phyloP scores from a whole-genome alignment of 805 yeast genomes.

The Dipodascus albidus region DNA sequence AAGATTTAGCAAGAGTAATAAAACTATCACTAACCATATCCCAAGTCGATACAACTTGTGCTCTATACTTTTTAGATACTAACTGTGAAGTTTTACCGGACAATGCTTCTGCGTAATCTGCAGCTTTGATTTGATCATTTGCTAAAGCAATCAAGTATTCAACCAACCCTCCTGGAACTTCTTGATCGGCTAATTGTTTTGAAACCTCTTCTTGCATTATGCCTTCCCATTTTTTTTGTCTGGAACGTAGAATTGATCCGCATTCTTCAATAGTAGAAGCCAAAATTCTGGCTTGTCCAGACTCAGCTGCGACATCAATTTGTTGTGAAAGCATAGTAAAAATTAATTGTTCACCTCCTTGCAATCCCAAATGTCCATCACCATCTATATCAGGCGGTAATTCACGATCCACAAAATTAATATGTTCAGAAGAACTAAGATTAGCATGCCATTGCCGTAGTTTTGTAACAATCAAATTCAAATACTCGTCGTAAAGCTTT shows the following conservation, averaged over 20 bases:
- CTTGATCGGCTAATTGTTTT: conserved; percentile 24
- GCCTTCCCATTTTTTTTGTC: conserved; percentile 53
- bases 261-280: conserved; percentile 70
- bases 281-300: conserved; percentile 69
- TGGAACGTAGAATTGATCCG: conserved; percentile 42
- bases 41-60: conserved; percentile 45
- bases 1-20: conserved; percentile 58
- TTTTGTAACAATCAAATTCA: conserved; percentile 56
- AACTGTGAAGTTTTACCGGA: conserved; percentile 52
- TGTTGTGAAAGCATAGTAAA: conserved; percentile 82
- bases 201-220: conserved; percentile 44
- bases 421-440: conserved; percentile 53
- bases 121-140: conserved; percentile 69
- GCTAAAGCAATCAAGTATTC: conserved; percentile 78
- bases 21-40: conserved; percentile 67
- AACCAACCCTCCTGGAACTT: conserved; percentile 60
- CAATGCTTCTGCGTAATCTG: conserved; percentile 59
- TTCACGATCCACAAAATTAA: conserved; percentile 49
- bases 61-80: conserved; percentile 52
- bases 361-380: conserved; percentile 53
- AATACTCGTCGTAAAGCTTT: conserved; percentile 63
- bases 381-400: conserved; percentile 66
- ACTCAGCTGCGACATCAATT: conserved; percentile 75
- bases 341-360: conserved; percentile 60
- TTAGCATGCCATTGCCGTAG: conserved; percentile 79